Conservation (phyloP, 1,139 yeast species). For the Hansenula lynferdii region DNA sequence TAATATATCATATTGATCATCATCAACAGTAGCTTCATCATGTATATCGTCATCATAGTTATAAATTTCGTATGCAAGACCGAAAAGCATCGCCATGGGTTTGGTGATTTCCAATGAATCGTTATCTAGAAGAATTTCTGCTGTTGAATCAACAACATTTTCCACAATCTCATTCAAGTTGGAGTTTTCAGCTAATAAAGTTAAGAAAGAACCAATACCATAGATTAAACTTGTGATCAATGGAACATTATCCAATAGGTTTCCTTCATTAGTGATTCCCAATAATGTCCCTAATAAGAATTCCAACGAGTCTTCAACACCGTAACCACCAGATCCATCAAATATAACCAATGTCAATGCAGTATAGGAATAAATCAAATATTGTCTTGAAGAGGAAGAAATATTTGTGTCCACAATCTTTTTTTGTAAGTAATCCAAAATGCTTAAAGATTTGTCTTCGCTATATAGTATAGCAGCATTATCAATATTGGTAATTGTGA, state of each 20-base stretch:
- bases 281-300: conserved; percentile 13
- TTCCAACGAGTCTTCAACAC: conserved; percentile 17
- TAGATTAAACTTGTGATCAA: conserved; percentile 21
- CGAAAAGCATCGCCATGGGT: conserved; percentile 59
- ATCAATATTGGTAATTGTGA: conserved; percentile 19
- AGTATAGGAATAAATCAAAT: conserved; percentile 18
- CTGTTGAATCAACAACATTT: conserved; percentile 27
- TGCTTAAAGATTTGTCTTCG: conserved; percentile 13
- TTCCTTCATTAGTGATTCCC: conserved; percentile 6
- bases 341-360: conserved; percentile 15
- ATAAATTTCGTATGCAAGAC: conserved; percentile 56
- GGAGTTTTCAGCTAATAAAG: conserved; percentile 36
- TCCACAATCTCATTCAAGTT: conserved; percentile 39
- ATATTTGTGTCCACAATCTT: conserved; percentile 14
- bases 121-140: conserved; percentile 36
- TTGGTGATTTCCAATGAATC: conserved; percentile 39
- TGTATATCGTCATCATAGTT: conserved; percentile 35
- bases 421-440: conserved; percentile 12
- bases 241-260: conserved; percentile 7
- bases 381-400: conserved; percentile 11
- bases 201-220: conserved; percentile 42
- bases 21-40: conserved; percentile 31
- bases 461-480: conserved; percentile 16
- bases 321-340: conserved; percentile 22
- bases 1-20: conserved; percentile 34